Evolutionary conservation across 2,329 filamentous ascomycete genomes (phyloP).

Genomic region (Exophiala dermatitidis): DNA sequence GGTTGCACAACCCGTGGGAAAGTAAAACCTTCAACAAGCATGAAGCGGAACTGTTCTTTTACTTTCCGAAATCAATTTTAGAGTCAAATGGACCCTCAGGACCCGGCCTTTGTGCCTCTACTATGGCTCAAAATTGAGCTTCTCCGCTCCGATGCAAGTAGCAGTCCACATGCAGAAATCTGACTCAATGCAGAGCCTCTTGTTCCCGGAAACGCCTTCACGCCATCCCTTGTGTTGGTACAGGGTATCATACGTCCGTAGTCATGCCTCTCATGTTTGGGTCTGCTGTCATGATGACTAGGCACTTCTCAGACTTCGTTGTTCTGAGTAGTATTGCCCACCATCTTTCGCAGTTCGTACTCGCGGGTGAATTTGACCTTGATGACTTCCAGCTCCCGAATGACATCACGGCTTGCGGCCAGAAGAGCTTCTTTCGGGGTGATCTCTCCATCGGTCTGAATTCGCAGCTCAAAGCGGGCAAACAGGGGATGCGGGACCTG

Average conservation of each 20-base stretch:
- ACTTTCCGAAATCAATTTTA: no score
- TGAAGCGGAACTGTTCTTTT: no score
- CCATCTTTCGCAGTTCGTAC: slow-evolving; percentile 82
- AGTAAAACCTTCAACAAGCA: no score
- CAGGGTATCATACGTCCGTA: slow-evolving; percentile 16
- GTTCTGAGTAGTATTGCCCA: slow-evolving; percentile 52
- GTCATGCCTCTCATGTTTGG: slow-evolving; percentile 1
- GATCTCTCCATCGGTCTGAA: slow-evolving; percentile 84
- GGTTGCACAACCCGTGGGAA: no score
- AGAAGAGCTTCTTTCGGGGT: slow-evolving; percentile 85
- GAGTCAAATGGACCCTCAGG: no score
- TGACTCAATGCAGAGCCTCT: background rate
- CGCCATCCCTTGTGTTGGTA: slow-evolving; percentile 11
- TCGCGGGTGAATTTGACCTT: slow-evolving; percentile 88
- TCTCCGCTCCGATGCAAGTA: background rate
- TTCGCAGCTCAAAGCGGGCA: slow-evolving; percentile 61
- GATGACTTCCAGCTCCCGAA: slow-evolving; percentile 71
- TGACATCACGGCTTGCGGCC: slow-evolving; percentile 70
- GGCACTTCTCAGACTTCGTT: background rate
- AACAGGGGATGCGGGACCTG: slow-evolving; percentile 42
- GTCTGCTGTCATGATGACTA: background rate
- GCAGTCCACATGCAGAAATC: no score
- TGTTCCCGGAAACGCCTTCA: slow-evolving; percentile 2
- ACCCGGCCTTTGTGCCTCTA: no score
- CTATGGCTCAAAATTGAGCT: no score